Base-by-base conservation (phyloP, 441 rosid genomes). In the Pelargonium myrrhifolium region DNA sequence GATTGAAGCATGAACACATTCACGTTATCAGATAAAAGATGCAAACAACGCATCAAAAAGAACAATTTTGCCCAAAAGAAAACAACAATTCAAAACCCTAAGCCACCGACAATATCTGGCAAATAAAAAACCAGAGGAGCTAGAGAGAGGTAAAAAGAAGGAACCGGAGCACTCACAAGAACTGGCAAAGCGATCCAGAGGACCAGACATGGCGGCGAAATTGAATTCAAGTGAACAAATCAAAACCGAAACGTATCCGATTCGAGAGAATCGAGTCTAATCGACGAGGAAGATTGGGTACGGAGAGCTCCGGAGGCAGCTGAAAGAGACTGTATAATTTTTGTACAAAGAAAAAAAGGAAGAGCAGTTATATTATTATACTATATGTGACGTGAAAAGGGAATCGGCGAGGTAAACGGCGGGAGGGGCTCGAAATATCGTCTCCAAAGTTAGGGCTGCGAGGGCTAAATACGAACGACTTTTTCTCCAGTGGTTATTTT, bases 131-230 rank as follows among this genome's bases (percentile, higher is more conserved):
- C 49, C 49, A 53, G 20, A 49, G 26, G 15, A n/a, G 31, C 47
- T 12, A 20, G 1, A 7, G 14, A 26, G 47, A 42, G 17, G 17
- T 37, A 6, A 9, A 37, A 45, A 4, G n/a, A 65, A 51, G 49
- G 35, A 17, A 64, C 18, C 59, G 8, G 49, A 43, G 8, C 20
- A 77, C 96, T 89, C 72, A 89, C 96, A 89, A 70, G 96, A 92
- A 70, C 90, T 78, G 6, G 96, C 96, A 70, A 89, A 84, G 26
- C 90, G 90, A 84, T 89, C 96, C 45, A 89, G 81, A 2, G 89
- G 90, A 11, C 88, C 92, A 22, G 96, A 89, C 96, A 89, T 89
- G 64, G 64, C 61, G 61, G 21, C 26, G 61, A 55, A 55, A 55
- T 18, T 14, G 22, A 5, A 53, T 1, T 5, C 12, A 43, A 43